Base-by-base conservation (phyloP, 257 asterid species). In the Plantago elongata region DNA sequence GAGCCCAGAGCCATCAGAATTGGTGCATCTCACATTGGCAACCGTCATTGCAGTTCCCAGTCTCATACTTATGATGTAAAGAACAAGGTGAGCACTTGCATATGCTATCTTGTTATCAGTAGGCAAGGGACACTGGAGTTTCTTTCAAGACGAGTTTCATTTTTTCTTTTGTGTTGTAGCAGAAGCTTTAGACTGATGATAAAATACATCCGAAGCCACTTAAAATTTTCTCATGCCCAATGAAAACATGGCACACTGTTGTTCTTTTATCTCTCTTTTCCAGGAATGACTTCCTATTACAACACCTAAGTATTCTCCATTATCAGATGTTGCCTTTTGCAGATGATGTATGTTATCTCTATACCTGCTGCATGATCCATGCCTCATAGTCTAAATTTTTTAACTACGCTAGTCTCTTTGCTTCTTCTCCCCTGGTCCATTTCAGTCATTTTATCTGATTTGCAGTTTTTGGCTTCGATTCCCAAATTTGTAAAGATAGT, bases 401-500 rank as follows among this genome's bases (percentile, higher is more conserved):
- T 51, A n/a, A 51, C 3, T 13, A 14, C 2, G 18, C 29, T 18
- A 51, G 38, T 13, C 3, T 30, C 5, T 55, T 27, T 51, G 29
- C 37, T 65, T 43, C 48, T 46, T 9, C 42, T 55, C 15, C 12
- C 40, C 66, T 22, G 11, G 13, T 56, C 51, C 8, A n/a, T 9
- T 16, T 18, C n/a, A 18, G 9, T 51, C 29, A 51, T 17, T 9
- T 14, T 15, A 27, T 18, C 51, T 44, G 14, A 54, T 60, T 63
- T 74, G 79, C 79, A 85, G 95, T 48, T 73, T 68, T 55, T 85
- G 71, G 80, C 83, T 68, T 75, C 81, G 51, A 45, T 85, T 65
- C 95, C 96, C 9, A 78, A 77, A 62, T 75, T 61, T 66, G 96
- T 90, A 67, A 90, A 77, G 75, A 85, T 87, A 64, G 97, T 90